A percentile compares a stretch with the other conserved stretches of the same genome.
These are phyloP conservation scores for Chaetomium olivaceum DNA, from an alignment of 2,329 filamentous ascomycete species.

Conservation along the genomic window DNA sequence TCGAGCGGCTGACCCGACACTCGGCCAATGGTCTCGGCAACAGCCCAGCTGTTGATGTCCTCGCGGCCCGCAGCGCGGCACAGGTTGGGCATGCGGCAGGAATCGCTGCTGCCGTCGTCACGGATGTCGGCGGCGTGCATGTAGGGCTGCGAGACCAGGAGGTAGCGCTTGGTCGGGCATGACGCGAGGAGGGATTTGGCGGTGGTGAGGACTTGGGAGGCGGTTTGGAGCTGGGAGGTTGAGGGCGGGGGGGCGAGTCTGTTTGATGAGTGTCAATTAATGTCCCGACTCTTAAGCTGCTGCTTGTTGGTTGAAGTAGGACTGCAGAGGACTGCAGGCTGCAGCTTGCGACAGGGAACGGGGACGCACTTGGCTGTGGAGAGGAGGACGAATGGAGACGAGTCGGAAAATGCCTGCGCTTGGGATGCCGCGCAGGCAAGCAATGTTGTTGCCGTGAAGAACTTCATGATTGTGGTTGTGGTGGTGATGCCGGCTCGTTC, in stretches of 20 bases:
- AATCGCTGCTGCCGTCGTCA: slow-evolving; percentile 34
- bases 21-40: slow-evolving; percentile 60
- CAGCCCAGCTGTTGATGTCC: slow-evolving; percentile 41
- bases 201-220: slow-evolving; percentile 45
- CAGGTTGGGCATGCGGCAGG: slow-evolving; percentile 55
- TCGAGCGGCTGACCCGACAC: slow-evolving; percentile 45
- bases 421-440: slow-evolving; percentile 57
- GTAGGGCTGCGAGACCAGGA: slow-evolving; percentile 76
- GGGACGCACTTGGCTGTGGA: slow-evolving; percentile 75
- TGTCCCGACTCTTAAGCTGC: neutral
- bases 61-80: slow-evolving; percentile 41
- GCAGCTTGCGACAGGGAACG: slow-evolving; percentile 2
- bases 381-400: slow-evolving; percentile 85
- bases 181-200: slow-evolving; percentile 56
- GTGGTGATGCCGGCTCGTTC: slow-evolving; percentile 19
- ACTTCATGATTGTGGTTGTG: slow-evolving; percentile 51
- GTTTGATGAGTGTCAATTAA: neutral
- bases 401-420: slow-evolving; percentile 73
- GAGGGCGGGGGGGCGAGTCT: slow-evolving; percentile 40
- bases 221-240: slow-evolving; percentile 52
- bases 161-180: slow-evolving; percentile 75
- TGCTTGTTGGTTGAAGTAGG: neutral
- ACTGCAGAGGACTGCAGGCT: too few relatives aligned
- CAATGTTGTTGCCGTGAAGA: slow-evolving; percentile 51
- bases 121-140: slow-evolving; percentile 69